Evolutionary conservation across 345 rosid genomes (phyloP).

Genomic region (Arabis alpina): DNA sequence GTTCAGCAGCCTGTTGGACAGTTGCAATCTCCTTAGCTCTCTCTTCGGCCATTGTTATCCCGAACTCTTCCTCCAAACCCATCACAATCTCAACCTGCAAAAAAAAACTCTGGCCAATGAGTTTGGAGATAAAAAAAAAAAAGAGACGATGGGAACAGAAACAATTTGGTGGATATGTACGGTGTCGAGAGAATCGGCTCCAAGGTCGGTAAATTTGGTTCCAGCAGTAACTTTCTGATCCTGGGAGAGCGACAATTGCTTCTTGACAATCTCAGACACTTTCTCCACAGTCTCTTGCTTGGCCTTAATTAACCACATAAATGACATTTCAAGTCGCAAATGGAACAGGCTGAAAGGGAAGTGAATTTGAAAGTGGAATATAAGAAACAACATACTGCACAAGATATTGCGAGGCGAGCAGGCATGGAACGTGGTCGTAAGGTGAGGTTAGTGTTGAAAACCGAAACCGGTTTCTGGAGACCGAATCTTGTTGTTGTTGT

Average conservation of each 20-base stretch:
- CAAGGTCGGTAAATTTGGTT: constrained; percentile 61
- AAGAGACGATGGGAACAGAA: neutral
- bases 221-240: constrained; percentile 49
- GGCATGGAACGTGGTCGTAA: constrained; percentile 4
- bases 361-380: neutral
- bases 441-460: constrained; percentile 24
- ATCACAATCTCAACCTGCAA: constrained; percentile 73
- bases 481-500: constrained; percentile 18
- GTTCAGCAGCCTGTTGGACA: constrained; percentile 71
- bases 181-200: constrained; percentile 83
- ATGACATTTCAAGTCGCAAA: neutral
- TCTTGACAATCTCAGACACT: constrained; percentile 66
- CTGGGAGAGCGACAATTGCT: constrained; percentile 54
- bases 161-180: constrained; percentile 43
- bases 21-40: constrained; percentile 61
- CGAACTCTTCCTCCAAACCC: constrained; percentile 73
- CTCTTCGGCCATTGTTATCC: constrained; percentile 65
- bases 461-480: constrained; percentile 5
- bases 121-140: neutral
- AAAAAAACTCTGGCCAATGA: neutral
- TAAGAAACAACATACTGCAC: constrained; percentile 33
- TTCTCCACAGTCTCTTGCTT: constrained; percentile 61
- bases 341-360: neutral
- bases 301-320: constrained; percentile 48
- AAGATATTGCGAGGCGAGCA: constrained; percentile 29